Evolutionary conservation across 2,329 filamentous ascomycete species (phyloP).

Genomic region (Sordariomycetes sp.): DNA sequence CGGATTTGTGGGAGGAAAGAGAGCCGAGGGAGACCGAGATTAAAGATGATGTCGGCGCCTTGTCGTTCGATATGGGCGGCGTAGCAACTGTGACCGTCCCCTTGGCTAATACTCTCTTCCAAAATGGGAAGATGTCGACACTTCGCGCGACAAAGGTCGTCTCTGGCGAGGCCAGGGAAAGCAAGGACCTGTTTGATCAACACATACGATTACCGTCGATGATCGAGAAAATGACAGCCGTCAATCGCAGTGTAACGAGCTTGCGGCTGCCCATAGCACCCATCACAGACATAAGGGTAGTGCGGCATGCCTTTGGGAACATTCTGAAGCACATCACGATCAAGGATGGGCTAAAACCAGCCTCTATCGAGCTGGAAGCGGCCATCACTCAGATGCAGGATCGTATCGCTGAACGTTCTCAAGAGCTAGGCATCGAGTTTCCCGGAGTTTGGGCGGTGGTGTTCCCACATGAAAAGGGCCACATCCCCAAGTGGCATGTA

Average conservation of each 20-base stretch:
- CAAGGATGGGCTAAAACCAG: conserved; percentile 39
- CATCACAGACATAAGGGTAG: conserved; percentile 51
- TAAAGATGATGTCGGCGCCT: conserved; percentile 25
- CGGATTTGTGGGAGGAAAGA: conserved; percentile 30
- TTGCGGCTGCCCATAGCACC: conserved; percentile 45
- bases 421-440: conserved; percentile 26
- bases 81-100: conserved; percentile 43
- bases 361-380: conserved; percentile 62
- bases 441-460: conserved; percentile 68
- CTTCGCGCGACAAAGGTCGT: conserved; percentile 31
- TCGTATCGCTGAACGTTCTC: conserved; percentile 12
- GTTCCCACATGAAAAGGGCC: too few species aligned
- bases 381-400: conserved; percentile 52
- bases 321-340: conserved; percentile 59
- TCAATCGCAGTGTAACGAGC: conserved; percentile 10
- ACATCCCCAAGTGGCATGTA: too few species aligned
- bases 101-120: conserved; percentile 70
- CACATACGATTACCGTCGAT: conserved; percentile 16
- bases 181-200: conserved; percentile 15
- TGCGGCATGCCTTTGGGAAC: conserved; percentile 65
- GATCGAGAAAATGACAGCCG: background rate
- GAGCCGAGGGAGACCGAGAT: conserved; percentile 16
- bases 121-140: conserved; percentile 55
- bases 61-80: conserved; percentile 29
- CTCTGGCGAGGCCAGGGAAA: conserved; percentile 1